Conservation (phyloP, 2,329 filamentous ascomycete species). For the Trichoderma endophyticum region DNA sequence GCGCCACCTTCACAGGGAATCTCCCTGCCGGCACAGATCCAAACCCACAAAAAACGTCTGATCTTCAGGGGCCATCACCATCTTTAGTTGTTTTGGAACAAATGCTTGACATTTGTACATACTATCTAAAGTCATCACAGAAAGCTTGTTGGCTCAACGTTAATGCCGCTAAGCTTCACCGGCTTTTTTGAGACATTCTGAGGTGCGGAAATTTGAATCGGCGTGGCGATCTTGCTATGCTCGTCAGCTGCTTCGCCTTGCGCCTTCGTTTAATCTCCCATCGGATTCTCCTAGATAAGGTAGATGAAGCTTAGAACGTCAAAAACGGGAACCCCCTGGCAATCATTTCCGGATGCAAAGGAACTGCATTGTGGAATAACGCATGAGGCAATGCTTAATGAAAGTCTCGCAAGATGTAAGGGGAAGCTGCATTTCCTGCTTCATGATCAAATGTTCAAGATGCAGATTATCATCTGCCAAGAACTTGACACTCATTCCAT, state of each 20-base stretch:
- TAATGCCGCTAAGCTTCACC: constrained; percentile 1
- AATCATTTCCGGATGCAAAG: neutral
- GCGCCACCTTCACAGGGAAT: neutral
- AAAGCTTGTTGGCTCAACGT: neutral
- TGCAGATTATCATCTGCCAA: constrained; percentile 11
- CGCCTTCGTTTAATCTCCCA: neutral
- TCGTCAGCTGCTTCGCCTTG: neutral
- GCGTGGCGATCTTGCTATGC: constrained; percentile 24
- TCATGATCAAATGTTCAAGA: neutral
- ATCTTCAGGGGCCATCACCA: constrained; percentile 23
- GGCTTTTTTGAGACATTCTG: constrained; percentile 17
- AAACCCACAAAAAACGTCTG: constrained; percentile 2
- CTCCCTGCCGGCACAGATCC: neutral
- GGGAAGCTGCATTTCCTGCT: neutral
- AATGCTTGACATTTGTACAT: neutral
- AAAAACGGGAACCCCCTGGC: neutral
- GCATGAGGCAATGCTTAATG: neutral
- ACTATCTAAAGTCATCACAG: neutral
- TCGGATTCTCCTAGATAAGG: neutral
- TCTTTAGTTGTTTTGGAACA: neutral
- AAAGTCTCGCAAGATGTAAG: neutral
- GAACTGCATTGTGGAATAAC: neutral
- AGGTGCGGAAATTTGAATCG: constrained; percentile 30
- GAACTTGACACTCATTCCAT: neutral
- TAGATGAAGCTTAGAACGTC: neutral